Percentiles rank a stretch among this genome's conserved stretches.
These are phyloP conservation scores for Orbilia javanica DNA, from an alignment of 2,329 filamentous ascomycete species.

Conservation along the genomic window DNA sequence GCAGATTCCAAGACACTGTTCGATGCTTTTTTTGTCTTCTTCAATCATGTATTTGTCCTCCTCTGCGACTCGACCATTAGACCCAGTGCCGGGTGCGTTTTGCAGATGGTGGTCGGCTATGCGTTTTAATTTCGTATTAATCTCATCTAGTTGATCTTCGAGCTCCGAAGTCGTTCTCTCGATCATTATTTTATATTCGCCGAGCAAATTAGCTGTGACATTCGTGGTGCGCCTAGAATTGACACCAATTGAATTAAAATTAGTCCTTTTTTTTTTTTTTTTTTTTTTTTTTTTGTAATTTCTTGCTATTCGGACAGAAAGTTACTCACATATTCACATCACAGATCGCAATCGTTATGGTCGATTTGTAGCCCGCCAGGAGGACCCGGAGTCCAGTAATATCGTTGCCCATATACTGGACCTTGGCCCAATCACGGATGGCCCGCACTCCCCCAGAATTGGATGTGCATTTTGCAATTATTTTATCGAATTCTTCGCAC, in stretches of 20 bases:
- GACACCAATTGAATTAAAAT: constrained; percentile 4
- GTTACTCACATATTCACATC: constrained; percentile 66
- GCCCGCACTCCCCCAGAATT: constrained; percentile 64
- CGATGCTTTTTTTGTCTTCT: constrained; percentile 64
- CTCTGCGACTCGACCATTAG: constrained; percentile 62
- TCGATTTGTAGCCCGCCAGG: constrained; percentile 66
- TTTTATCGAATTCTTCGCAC: constrained; percentile 66
- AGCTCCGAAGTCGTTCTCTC: constrained; percentile 64
- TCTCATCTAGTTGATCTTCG: constrained; percentile 63
- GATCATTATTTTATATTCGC: constrained; percentile 54
- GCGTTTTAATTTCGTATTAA: constrained; percentile 63
- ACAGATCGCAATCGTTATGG: constrained; percentile 66
- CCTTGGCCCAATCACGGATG: constrained; percentile 68
- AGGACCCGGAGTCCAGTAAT: constrained; percentile 66
- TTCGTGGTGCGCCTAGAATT: constrained; percentile 63
- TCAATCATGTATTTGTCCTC: constrained; percentile 62
- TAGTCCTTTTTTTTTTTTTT: neutral
- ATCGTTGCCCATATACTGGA: constrained; percentile 67
- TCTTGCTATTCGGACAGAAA: constrained; percentile 29
- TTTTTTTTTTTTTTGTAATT: constrained; percentile 44
- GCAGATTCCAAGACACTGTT: constrained; percentile 65
- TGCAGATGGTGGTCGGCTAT: constrained; percentile 58
- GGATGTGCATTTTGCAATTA: constrained; percentile 64
- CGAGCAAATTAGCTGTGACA: constrained; percentile 59
- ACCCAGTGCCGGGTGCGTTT: constrained; percentile 40